These are phyloP conservation scores for Phytopythium kandeliae DNA, from an alignment of 352 stramenopile species.

Conservation along the genomic window DNA sequence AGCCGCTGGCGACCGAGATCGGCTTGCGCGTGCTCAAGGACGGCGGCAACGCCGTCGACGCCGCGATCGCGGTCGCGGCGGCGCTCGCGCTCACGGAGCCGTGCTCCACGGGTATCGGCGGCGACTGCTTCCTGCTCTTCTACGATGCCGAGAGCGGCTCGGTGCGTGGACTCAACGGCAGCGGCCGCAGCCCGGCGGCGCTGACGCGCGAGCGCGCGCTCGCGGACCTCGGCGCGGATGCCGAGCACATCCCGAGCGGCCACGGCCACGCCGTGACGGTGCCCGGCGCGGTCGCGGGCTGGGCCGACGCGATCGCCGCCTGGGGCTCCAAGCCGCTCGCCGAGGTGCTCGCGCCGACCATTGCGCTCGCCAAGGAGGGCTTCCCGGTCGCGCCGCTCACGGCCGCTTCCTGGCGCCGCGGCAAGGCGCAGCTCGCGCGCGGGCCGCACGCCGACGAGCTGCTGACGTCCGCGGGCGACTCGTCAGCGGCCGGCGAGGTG, in stretches of 20 bases:
- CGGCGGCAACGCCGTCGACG: conserved; percentile 95
- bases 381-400: conserved; percentile 92
- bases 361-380: conserved; percentile 87
- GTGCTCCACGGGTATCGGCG: conserved; percentile 77
- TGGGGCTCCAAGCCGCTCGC: conserved; percentile 84
- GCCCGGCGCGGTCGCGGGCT: conserved; percentile 90
- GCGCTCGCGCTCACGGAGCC: conserved; percentile 62
- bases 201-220: conserved; percentile 78
- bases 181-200: conserved; percentile 71
- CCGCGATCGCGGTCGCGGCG: conserved; percentile 57
- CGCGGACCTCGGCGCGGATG: conserved; percentile 30
- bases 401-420: conserved; percentile 74
- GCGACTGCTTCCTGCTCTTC: conserved; percentile 96
- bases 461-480: conserved; percentile 35
- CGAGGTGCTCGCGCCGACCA: conserved; percentile 88
- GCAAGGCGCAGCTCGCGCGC: conserved; percentile 60
- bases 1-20: conserved; percentile 92
- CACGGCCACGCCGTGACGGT: conserved; percentile 80
- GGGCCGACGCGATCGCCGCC: conserved; percentile 84
- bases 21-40: conserved; percentile 86
- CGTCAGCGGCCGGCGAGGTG: conserved; percentile 62
- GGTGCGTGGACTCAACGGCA: conserved; percentile 91
- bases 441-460: conserved; percentile 46
- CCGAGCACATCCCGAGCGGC: conserved; percentile 29
- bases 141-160: conserved; percentile 84